Conservation (phyloP, 352 stramenopile species). For the Thalassiosira hispida region DNA sequence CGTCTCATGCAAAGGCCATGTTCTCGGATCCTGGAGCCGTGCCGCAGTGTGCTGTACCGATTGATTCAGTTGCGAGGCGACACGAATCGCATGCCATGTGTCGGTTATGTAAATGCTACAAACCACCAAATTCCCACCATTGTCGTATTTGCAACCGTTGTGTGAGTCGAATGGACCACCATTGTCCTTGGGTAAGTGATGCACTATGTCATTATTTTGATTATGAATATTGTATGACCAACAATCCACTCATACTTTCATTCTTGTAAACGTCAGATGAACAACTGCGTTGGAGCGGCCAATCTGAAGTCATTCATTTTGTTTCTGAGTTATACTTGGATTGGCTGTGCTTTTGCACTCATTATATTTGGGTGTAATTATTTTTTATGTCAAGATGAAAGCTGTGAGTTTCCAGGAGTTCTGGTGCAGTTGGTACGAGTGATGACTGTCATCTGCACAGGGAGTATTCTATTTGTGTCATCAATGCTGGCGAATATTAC, state of each 20-base stretch:
- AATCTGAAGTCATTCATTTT: constrained; percentile 87
- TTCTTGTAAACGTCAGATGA: constrained; percentile 46
- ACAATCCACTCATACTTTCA: neutral
- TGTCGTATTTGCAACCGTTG: constrained; percentile 87
- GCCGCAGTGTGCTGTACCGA: constrained; percentile 68
- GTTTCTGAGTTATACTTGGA: constrained; percentile 86
- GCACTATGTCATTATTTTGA: constrained; percentile 43
- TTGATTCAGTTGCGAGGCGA: constrained; percentile 70
- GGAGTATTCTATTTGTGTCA: constrained; percentile 84
- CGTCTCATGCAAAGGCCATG: constrained; percentile 80
- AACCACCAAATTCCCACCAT: constrained; percentile 86
- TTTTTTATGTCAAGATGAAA: constrained; percentile 78
- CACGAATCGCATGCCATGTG: constrained; percentile 77
- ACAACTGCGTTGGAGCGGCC: constrained; percentile 77
- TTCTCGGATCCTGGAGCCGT: constrained; percentile 81
- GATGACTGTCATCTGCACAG: constrained; percentile 84
- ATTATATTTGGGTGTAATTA: constrained; percentile 84
- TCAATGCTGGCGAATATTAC: constrained; percentile 89
- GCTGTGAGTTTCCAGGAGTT: constrained; percentile 77
- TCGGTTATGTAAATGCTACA: constrained; percentile 85
- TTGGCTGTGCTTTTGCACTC: constrained; percentile 70
- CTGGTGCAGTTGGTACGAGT: constrained; percentile 83
- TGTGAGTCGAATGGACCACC: constrained; percentile 85
- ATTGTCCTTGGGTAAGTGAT: constrained; percentile 78
- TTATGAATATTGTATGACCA: neutral